Base-by-base conservation (phyloP, 176 grass and related monocot species). In the Carex littledalei region DNA sequence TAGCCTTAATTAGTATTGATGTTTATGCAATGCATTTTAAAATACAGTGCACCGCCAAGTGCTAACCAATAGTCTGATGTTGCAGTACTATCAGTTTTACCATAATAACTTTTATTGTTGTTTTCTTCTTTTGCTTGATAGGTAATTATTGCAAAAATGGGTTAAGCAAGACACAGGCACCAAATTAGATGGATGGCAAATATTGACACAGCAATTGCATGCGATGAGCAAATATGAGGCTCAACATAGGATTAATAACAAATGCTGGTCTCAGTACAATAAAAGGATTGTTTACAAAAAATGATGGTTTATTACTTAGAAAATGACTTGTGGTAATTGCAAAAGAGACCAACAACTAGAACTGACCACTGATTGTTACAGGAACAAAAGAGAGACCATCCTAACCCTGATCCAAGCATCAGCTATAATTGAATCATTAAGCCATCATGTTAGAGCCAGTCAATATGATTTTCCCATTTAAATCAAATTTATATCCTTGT, bases 1-100 rank as follows among this genome's bases (percentile, higher is more conserved):
- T 77, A 53, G 73, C 73, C 73, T 77, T 50, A 31, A 55, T 77
- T 77, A 55, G 49, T 77, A 49, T 54, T 54, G 72, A 77, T 54
- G 5, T 16, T 76, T 53, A 29, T 52, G 72, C 21, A 76, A 54
- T 16, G 5, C 21, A 77, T 12, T 54, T 54, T 55, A 77, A 32
- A 26, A 31, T 77, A 29, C 21, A 26, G 6, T 29, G 22, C 13
- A n/a, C 22, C 55, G 45, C 1, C 47, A 76, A n/a, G 21, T 76
- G 45, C 20, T 22, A 76, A 76, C 5, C 45, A 29, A 45, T 3
- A 41, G 67, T 4, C 26, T 24, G 18, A 58, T 58, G 55, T 5
- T 14, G 17, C 56, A 58, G 16, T 12, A n/a, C 9, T 29, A 67
- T 34, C 65, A 17, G 65, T 17, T 67, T 67, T 67, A 17, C 14